Evolutionary conservation across 805 yeast genomes (phyloP), one percentile per base, ranked within the genome.

Genomic region (Kuraishia borneana): DNA sequence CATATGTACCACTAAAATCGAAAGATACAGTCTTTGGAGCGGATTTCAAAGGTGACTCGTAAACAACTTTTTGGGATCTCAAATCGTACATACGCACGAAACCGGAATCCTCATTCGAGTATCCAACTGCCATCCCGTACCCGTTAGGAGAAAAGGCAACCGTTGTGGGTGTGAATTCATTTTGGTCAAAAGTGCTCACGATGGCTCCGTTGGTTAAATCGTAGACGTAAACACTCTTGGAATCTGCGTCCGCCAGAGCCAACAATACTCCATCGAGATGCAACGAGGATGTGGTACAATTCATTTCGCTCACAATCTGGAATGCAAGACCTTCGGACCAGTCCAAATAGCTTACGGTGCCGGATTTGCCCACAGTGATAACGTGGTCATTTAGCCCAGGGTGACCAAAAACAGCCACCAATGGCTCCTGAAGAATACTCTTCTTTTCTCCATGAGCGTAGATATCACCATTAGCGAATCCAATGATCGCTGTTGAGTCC

Each of bases 71-170:
- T 5, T 26, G 39, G 30, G 51, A 52, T 16, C 55, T 39, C 13
- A 53, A 36, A 40, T 52, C 51, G 28, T 37, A 45, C 8, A 52
- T 20, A 5, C 26, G 9, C n/a, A 21, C 20, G n/a, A 21, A 10
- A 9, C 31, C 14, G 12, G 18, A 21, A 4, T 30, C 8, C 18
- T 21, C 36, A 5, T 43, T 45, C 6, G 34, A 38, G 17, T 40
- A 41, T 9, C 36, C 32, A 17, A 26, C 66, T 30, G 68, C 48
- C 14, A 80, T 47, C 69, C 79, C 75, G 49, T 73, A 76, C 2
- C 89, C 89, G 46, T 80, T 80, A 20, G 61, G 56, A 2, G 78
- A 80, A 53, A 76, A 77, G 28, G 50, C 45, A 9, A 76, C 36
- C n/a, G 55, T 50, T 5, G 50, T 41, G 7, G 69, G 54, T 1